Percentiles rank a stretch among this genome's conserved stretches.
Conservation (phyloP, 1,284 basidiomycete species). For the Cutaneotrichosporon spelunceum region DNA sequence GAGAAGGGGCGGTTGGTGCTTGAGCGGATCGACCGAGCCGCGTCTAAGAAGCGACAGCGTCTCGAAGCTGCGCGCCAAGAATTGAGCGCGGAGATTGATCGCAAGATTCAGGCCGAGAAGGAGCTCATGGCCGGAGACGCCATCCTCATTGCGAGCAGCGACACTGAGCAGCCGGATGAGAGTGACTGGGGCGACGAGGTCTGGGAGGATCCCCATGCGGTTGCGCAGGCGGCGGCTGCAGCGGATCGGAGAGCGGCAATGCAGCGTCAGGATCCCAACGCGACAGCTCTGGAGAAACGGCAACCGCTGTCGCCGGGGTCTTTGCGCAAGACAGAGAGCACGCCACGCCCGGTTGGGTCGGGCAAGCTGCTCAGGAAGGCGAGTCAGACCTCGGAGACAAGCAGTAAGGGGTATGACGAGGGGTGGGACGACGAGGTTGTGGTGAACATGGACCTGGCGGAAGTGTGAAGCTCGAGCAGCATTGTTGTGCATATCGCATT, state of each 20-base stretch:
- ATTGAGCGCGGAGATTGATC: background rate
- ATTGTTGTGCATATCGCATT: background rate
- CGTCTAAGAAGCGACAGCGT: background rate
- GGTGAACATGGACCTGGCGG: background rate
- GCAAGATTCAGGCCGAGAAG: background rate
- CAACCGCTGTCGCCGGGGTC: background rate
- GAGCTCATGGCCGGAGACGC: background rate
- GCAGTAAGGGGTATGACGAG: background rate
- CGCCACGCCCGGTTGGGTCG: background rate
- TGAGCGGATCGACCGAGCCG: background rate
- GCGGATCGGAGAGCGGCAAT: background rate
- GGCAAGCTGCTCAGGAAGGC: background rate
- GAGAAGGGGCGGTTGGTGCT: conserved; percentile 10
- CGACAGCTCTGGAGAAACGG: conserved; percentile 3
- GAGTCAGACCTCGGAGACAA: background rate
- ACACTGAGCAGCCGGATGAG: conserved; percentile 10
- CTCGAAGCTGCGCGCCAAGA: background rate
- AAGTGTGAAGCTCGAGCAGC: background rate
- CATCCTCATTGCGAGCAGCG: conserved; percentile 3
- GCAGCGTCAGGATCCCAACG: background rate
- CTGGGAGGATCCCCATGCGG: conserved; percentile 2
- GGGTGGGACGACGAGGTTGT: background rate
- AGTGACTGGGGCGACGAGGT: conserved; percentile 14
- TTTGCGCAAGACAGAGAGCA: background rate
- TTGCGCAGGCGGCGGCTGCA: background rate